A percentile compares a stretch with the other conserved stretches of the same genome.
Conservation (phyloP, 108 stramenopile genomes). For the Conticribra guillardii region DNA sequence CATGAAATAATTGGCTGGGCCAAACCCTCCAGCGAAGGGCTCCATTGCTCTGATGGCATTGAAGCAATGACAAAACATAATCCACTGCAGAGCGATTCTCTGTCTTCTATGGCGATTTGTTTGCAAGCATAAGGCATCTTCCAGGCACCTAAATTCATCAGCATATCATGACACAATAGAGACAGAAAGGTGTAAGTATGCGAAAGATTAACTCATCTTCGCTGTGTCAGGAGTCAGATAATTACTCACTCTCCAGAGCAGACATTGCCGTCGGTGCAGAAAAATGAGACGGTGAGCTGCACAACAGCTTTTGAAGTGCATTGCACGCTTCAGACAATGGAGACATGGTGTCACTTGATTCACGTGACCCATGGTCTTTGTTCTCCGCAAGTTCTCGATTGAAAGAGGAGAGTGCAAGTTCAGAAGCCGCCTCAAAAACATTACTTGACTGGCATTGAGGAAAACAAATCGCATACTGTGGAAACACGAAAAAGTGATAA, state of each 20-base stretch:
- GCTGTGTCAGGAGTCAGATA: background rate
- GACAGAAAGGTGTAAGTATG: background rate
- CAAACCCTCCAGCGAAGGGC: slow-evolving; percentile 43
- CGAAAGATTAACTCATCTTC: background rate
- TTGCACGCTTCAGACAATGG: slow-evolving; percentile 59
- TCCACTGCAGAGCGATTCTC: slow-evolving; percentile 54
- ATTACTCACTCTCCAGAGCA: slow-evolving; percentile 59
- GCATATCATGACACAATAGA: slow-evolving; percentile 1
- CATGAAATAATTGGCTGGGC: slow-evolving; percentile 56
- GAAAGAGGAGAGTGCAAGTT: slow-evolving; percentile 58
- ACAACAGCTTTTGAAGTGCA: slow-evolving; percentile 49
- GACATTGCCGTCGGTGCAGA: slow-evolving; percentile 49
- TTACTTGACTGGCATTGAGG: slow-evolving; percentile 20
- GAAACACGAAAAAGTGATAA: background rate
- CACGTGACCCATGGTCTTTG: slow-evolving; percentile 19
- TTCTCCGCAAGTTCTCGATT: slow-evolving; percentile 35
- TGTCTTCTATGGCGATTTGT: slow-evolving; percentile 51
- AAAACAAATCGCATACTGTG: slow-evolving; percentile 51
- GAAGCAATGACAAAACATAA: slow-evolving; percentile 59
- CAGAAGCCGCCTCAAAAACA: slow-evolving; percentile 55
- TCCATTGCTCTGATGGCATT: slow-evolving; percentile 48
- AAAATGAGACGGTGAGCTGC: slow-evolving; percentile 50
- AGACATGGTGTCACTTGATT: slow-evolving; percentile 28
- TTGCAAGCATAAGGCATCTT: slow-evolving; percentile 49
- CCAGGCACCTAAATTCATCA: slow-evolving; percentile 55